Percentiles rank a stretch among this genome's conserved stretches.
These are phyloP conservation scores for Chytriomyces sp. DNA, from an alignment of 192 early-diverging fungal species.

Conservation along the genomic window DNA sequence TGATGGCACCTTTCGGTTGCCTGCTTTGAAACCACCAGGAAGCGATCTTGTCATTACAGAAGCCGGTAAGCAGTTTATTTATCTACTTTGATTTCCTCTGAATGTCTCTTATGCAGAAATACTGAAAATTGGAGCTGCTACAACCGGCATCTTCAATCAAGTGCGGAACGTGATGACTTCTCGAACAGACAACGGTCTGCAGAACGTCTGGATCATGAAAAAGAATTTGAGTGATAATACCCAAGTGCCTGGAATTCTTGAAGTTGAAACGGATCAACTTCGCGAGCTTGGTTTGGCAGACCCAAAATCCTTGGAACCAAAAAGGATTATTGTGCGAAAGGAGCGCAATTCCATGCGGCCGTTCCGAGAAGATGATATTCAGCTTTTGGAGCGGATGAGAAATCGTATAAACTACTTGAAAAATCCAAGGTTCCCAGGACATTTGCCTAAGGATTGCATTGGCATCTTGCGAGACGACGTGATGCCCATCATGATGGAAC, in stretches of 20 bases:
- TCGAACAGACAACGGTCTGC: conserved; percentile 31
- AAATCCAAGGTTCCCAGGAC: conserved; percentile 42
- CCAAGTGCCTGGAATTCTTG: conserved; percentile 35
- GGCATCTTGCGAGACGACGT: conserved; percentile 9
- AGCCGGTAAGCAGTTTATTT: background rate
- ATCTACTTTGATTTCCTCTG: background rate
- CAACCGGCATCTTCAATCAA: conserved; percentile 28
- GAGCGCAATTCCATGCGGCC: conserved; percentile 39
- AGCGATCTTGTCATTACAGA: background rate
- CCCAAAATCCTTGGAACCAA: conserved; percentile 20
- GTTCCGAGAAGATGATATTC: conserved; percentile 34
- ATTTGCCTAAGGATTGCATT: background rate
- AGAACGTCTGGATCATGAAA: conserved; percentile 27
- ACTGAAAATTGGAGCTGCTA: conserved; percentile 11
- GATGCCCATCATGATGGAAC: background rate
- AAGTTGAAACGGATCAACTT: too few relatives aligned
- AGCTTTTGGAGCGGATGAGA: conserved; percentile 28
- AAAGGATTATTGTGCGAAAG: background rate
- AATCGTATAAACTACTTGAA: conserved; percentile 30
- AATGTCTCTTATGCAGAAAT: background rate
- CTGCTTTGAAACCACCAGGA: background rate
- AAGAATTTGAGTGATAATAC: conserved; percentile 26
- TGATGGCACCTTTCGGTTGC: background rate
- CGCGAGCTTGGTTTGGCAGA: too few relatives aligned
- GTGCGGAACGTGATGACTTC: conserved; percentile 18